These are phyloP conservation scores for Solanum medicagineum DNA, from an alignment of 257 asterid species.

Conservation along the genomic window DNA sequence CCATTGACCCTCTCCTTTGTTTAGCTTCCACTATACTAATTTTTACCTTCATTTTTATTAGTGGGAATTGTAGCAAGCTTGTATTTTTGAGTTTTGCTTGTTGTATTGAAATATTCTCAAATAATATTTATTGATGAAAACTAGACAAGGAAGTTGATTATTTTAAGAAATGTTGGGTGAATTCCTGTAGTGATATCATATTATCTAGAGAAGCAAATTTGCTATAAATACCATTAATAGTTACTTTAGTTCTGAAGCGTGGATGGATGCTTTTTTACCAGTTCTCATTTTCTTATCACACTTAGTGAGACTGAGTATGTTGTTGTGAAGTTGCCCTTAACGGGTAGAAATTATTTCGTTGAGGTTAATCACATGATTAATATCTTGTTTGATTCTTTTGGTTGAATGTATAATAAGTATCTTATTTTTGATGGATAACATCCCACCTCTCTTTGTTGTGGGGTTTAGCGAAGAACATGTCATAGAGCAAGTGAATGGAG, in stretches of 20 bases:
- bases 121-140: no score
- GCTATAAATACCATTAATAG: background rate
- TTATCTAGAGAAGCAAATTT: background rate
- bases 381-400: background rate
- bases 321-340: background rate
- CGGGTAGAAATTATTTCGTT: background rate
- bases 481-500: conserved; percentile 66
- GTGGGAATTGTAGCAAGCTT: no score
- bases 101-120: no score
- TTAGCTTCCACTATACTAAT: no score
- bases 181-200: background rate
- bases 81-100: no score
- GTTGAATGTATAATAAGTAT: background rate
- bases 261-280: background rate
- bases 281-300: background rate
- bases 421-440: conserved; percentile 44
- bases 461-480: conserved; percentile 91
- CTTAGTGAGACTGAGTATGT: no score
- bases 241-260: background rate
- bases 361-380: background rate
- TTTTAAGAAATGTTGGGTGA: background rate
- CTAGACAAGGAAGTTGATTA: no score
- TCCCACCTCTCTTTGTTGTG: conserved; percentile 91
- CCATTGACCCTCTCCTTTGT: no score
- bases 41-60: no score